phyloP scores from a whole-genome alignment of 768 basidiomycete genomes.

The Wakefieldia striispora region DNA sequence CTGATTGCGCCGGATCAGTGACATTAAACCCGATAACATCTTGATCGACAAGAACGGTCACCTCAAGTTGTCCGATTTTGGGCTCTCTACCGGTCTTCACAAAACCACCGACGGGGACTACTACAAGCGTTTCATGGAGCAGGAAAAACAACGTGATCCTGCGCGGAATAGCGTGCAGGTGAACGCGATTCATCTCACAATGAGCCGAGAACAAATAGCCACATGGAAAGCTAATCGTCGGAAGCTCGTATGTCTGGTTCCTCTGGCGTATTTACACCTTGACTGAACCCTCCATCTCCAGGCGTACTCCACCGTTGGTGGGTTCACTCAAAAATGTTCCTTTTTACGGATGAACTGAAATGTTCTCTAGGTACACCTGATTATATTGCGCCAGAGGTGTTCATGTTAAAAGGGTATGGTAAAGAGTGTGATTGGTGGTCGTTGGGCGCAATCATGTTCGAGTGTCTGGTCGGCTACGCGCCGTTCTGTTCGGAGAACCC shows the following conservation, averaged over 20 bases:
- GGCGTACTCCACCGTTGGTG: conserved; percentile 90
- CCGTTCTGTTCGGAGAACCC: conserved; percentile 98
- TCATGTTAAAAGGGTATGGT: conserved; percentile 94
- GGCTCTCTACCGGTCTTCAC: conserved; percentile 95
- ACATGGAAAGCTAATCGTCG: conserved; percentile 99
- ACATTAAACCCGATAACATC: conserved; percentile 99
- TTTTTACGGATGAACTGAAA: conserved; percentile 1
- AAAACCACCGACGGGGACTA: conserved; percentile 93
- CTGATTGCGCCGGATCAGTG: conserved; percentile 47
- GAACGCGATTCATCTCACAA: conserved; percentile 95
- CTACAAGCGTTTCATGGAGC: conserved; percentile 89
- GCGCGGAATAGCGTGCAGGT: conserved; percentile 96
- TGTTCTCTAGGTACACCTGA: conserved; percentile 28
- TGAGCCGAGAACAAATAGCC: conserved; percentile 94
- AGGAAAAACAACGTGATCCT: conserved; percentile 58
- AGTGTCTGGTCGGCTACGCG: conserved; percentile 96
- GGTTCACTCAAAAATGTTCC: conserved; percentile 4
- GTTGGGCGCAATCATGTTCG: conserved; percentile 97
- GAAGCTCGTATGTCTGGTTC: conserved; percentile 64
- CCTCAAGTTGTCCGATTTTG: conserved; percentile 97
- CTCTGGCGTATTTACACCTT: neutral
- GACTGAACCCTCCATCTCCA: conserved; percentile 29
- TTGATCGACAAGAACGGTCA: conserved; percentile 97
- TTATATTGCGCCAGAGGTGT: conserved; percentile 96
- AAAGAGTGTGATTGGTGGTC: conserved; percentile 99